These are phyloP conservation scores for Camellia japonica DNA, from an alignment of 148 eudicot genomes.

Conservation along the genomic window DNA sequence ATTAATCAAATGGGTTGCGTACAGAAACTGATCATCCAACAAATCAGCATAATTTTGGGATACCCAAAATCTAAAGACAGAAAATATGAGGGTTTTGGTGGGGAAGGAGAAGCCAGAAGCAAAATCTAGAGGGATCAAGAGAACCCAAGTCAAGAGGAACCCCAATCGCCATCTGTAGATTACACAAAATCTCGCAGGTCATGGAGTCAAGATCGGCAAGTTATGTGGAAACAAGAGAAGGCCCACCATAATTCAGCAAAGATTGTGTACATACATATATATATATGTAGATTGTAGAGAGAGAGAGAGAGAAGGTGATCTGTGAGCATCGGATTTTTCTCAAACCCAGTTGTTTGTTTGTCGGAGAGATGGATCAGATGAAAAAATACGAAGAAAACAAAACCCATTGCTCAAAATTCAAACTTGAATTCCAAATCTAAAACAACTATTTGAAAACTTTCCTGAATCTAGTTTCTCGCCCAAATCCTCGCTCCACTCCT, in stretches of 20 bases:
- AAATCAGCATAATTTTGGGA: constrained; percentile 14
- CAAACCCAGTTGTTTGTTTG: constrained; percentile 27
- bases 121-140: background rate
- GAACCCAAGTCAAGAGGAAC: constrained; percentile 20
- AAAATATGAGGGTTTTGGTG: background rate
- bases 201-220: constrained; percentile 30
- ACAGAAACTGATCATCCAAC: constrained; percentile 6
- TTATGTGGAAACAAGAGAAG: constrained; percentile 24
- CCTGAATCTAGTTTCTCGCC: constrained; percentile 24
- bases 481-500: constrained; percentile 38
- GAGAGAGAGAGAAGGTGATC: constrained; percentile 7
- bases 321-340: constrained; percentile 31
- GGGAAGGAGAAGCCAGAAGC: background rate
- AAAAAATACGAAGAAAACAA: background rate
- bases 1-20: background rate
- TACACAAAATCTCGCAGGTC: constrained; percentile 27
- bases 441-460: constrained; percentile 18
- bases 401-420: constrained; percentile 24
- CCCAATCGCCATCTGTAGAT: constrained; percentile 20
- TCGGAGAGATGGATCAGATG: constrained; percentile 32
- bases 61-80: constrained; percentile 11
- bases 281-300: background rate
- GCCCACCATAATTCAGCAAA: constrained; percentile 32
- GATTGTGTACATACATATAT: constrained; percentile 21
- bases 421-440: constrained; percentile 33